A percentile compares a stretch with the other conserved stretches of the same genome.
phyloP scores from a whole-genome alignment of 2,329 filamentous ascomycete genomes.

The Fusarium sp. region DNA sequence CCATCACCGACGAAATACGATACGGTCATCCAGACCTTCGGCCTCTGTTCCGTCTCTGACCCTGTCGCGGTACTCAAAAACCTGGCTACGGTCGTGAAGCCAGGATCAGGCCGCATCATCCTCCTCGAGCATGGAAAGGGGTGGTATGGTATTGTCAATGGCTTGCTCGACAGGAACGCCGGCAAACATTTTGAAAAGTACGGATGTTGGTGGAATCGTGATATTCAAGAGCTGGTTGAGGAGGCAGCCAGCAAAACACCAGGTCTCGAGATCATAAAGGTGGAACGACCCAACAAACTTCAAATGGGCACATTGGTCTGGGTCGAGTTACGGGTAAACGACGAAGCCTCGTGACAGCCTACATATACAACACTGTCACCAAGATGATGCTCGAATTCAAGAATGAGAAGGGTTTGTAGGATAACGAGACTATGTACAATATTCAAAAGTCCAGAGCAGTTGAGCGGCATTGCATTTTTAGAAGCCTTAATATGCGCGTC shows the following conservation, averaged over 20 bases:
- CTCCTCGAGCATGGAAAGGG: constrained; percentile 72
- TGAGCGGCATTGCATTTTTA: constrained; percentile 46
- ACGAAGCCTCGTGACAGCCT: constrained; percentile 27
- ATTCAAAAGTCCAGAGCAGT: constrained; percentile 39
- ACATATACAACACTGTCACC: constrained; percentile 18
- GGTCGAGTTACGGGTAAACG: constrained; percentile 64
- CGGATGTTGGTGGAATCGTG: constrained; percentile 76
- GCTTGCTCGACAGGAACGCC: constrained; percentile 65
- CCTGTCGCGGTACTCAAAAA: constrained; percentile 64
- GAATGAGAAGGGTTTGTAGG: constrained; percentile 38
- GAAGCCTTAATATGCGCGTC: constrained; percentile 24
- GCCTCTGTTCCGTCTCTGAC: constrained; percentile 70
- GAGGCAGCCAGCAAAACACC: constrained; percentile 60
- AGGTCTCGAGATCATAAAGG: constrained; percentile 66
- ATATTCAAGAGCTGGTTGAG: constrained; percentile 66
- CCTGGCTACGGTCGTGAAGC: constrained; percentile 63
- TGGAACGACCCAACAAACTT: constrained; percentile 62
- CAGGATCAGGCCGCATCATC: constrained; percentile 67
- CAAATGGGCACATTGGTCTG: constrained; percentile 69
- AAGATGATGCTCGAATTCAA: constrained; percentile 1
- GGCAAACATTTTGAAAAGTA: constrained; percentile 67
- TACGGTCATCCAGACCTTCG: constrained; percentile 72
- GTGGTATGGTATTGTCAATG: constrained; percentile 65
- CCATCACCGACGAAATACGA: constrained; percentile 64
- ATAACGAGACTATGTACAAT: constrained; percentile 43